Evolutionary conservation across 306 rosid genomes (phyloP).

Genomic region (Quercus ilex): DNA sequence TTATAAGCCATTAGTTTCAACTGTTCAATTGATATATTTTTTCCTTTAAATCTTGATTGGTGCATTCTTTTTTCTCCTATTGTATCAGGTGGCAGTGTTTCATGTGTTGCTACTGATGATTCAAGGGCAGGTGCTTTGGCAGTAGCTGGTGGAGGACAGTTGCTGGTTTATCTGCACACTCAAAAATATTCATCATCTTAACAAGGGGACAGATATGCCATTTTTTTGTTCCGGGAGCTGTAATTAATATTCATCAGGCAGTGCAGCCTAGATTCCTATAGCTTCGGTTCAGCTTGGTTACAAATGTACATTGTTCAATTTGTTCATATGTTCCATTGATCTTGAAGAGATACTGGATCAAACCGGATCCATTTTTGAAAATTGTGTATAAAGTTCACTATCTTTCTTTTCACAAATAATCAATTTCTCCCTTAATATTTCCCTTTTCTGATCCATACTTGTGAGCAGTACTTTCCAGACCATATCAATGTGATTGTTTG

Average conservation of each 20-base stretch:
- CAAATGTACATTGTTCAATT: not conserved
- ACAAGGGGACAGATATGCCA: not conserved
- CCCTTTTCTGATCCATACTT: not conserved
- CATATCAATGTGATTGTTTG: too few species aligned
- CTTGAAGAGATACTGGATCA: not conserved
- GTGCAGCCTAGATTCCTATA: not conserved
- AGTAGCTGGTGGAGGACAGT: slow-evolving; percentile 28
- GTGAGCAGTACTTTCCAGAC: not conserved
- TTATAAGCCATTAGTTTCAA: not conserved
- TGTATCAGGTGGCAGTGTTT: slow-evolving; percentile 44
- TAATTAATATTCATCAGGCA: not conserved
- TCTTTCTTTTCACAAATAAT: not conserved
- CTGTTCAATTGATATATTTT: not conserved
- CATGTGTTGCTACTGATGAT: slow-evolving; percentile 68
- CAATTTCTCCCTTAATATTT: not conserved
- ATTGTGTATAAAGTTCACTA: not conserved
- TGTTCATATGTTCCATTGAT: too few species aligned
- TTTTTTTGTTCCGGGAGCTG: not conserved
- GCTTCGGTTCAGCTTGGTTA: not conserved
- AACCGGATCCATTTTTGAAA: not conserved
- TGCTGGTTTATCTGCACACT: not conserved
- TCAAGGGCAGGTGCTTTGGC: slow-evolving; percentile 54
- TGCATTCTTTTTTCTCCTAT: not conserved
- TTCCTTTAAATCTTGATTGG: not conserved
- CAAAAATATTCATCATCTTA: not conserved